phyloP scores from a whole-genome alignment of 2,329 filamentous ascomycete genomes.

The Calonectria honghensis region DNA sequence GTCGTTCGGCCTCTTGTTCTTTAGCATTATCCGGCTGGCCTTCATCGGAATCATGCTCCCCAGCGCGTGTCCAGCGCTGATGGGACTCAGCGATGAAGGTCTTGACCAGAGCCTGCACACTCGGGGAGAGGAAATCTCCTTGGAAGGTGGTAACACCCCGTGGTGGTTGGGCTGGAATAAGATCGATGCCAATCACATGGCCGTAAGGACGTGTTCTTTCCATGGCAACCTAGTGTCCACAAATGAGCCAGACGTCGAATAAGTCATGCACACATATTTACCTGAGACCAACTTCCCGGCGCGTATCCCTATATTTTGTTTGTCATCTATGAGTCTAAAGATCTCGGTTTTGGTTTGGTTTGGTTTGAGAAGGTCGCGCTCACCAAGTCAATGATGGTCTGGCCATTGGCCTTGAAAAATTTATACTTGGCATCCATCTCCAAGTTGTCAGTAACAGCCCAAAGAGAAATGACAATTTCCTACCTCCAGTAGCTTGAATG shows the following conservation, averaged over 20 bases:
- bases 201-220: conserved; percentile 85
- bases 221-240: conserved; percentile 80
- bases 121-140: conserved; percentile 89
- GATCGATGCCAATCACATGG: conserved; percentile 91
- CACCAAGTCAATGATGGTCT: conserved; percentile 94
- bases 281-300: conserved; percentile 83
- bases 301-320: conserved; percentile 81
- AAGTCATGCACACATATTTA: conserved; percentile 56
- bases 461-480: neutral
- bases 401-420: conserved; percentile 82
- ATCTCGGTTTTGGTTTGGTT: neutral
- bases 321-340: conserved; percentile 35
- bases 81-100: conserved; percentile 81
- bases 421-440: conserved; percentile 89
- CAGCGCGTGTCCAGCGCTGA: conserved; percentile 40
- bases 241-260: neutral
- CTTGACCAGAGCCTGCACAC: conserved; percentile 85
- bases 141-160: conserved; percentile 95
- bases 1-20: conserved; percentile 60
- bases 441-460: conserved; percentile 16
- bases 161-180: conserved; percentile 94
- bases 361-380: conserved; percentile 50
- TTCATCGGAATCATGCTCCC: conserved; percentile 28
- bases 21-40: conserved; percentile 47
- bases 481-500: conserved; percentile 94